phyloP scores from a whole-genome alignment of 1,284 basidiomycete species.

The Chalciporus sp. region DNA sequence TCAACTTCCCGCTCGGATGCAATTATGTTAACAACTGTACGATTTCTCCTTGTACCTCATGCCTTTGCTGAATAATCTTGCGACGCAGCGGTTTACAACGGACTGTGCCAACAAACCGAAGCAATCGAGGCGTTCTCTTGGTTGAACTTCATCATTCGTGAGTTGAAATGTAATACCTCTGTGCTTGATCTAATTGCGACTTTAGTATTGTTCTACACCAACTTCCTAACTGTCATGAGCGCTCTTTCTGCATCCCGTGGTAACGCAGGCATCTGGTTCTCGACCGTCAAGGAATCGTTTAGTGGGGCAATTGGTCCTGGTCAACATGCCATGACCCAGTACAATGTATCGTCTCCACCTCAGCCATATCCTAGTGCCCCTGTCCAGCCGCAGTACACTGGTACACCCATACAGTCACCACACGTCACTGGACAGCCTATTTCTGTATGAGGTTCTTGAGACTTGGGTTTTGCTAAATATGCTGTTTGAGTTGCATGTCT shows the following conservation, averaged over 20 bases:
- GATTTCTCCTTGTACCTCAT: constrained; percentile 1
- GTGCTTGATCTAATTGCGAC: not conserved
- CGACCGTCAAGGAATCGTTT: constrained; percentile 43
- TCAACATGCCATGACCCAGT: constrained; percentile 26
- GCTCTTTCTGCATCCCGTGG: constrained; percentile 42
- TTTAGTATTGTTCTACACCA: constrained; percentile 46
- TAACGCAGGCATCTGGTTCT: constrained; percentile 43
- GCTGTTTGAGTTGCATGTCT: no score
- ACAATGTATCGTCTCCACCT: constrained; percentile 7
- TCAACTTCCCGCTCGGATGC: constrained; percentile 29
- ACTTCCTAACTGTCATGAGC: constrained; percentile 38
- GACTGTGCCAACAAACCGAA: constrained; percentile 45
- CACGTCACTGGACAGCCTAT: not conserved
- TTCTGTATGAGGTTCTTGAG: constrained; percentile 9
- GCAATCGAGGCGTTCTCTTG: constrained; percentile 55
- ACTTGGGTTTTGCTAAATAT: no score
- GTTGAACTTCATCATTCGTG: constrained; percentile 53
- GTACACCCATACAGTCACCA: not conserved
- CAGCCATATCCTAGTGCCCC: not conserved
- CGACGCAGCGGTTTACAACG: constrained; percentile 8
- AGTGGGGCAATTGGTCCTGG: constrained; percentile 14
- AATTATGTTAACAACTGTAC: constrained; percentile 16
- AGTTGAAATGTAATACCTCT: constrained; percentile 18
- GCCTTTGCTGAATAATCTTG: not conserved
- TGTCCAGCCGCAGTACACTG: constrained; percentile 5